Conservation (phyloP, 176 grass and related monocot genomes). For the Bromus sterilis region DNA sequence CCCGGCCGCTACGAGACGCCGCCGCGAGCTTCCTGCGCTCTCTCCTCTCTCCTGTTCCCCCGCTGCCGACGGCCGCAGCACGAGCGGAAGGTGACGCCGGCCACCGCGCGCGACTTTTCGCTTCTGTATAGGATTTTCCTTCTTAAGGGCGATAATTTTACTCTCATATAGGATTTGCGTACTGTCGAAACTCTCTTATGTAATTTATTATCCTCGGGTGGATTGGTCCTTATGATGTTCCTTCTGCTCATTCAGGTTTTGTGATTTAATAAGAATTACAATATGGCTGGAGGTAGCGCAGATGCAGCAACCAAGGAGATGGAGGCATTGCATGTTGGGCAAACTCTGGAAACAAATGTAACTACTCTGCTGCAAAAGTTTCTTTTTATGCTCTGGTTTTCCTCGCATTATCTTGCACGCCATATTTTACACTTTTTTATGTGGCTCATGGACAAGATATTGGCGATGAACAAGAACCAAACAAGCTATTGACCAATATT, state of each 20-base stretch:
- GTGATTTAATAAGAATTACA: neutral
- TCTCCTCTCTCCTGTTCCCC: neutral
- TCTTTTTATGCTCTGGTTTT: neutral
- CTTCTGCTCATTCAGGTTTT: constrained; percentile 17
- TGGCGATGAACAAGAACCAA: neutral
- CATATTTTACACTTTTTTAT: neutral
- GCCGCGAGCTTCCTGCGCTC: too few species aligned
- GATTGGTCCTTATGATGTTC: neutral
- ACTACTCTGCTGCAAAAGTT: neutral
- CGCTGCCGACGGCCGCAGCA: neutral
- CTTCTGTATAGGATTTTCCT: neutral
- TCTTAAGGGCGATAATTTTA: neutral
- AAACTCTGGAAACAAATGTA: constrained; percentile 20
- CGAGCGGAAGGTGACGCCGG: neutral
- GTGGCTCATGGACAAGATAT: neutral
- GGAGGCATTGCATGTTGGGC: constrained; percentile 22
- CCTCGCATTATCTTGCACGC: neutral
- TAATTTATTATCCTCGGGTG: neutral
- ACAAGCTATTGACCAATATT: neutral
- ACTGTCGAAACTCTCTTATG: neutral
- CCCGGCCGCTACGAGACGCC: too few species aligned
- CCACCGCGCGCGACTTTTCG: too few species aligned
- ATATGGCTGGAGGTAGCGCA: constrained; percentile 4
- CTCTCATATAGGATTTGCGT: too few species aligned
- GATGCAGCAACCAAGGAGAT: constrained; percentile 25